Percentiles rank a stretch among this genome's conserved stretches.
Conservation (phyloP, 345 rosid genomes). For the Boechera stricta region DNA sequence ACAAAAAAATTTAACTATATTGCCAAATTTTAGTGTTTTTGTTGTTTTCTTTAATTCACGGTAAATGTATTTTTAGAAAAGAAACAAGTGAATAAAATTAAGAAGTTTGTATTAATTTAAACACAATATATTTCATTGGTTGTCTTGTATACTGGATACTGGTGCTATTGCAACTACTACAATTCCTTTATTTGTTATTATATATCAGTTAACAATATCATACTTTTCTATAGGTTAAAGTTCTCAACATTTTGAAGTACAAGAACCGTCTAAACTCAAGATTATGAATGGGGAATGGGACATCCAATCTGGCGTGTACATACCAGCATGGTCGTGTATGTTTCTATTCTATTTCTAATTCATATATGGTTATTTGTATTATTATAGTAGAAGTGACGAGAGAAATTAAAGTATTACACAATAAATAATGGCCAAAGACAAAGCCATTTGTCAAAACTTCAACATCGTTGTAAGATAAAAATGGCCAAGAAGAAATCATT, state of each 20-base stretch:
- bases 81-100: neutral
- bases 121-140: no score
- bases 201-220: slow-evolving; percentile 17
- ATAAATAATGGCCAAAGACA: neutral
- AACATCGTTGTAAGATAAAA: slow-evolving; percentile 14
- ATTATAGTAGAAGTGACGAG: slow-evolving; percentile 6
- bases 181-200: neutral
- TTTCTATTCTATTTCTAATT: slow-evolving; percentile 9
- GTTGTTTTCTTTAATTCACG: no score
- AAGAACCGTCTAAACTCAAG: slow-evolving; percentile 23
- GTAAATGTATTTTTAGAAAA: neutral
- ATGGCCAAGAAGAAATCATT: neutral
- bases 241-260: slow-evolving; percentile 9
- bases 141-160: neutral
- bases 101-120: neutral
- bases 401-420: neutral
- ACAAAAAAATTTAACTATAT: no score
- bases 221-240: slow-evolving; percentile 14
- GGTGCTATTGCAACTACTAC: slow-evolving; percentile 32
- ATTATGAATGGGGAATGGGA: slow-evolving; percentile 25
- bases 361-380: neutral
- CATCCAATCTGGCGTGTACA: slow-evolving; percentile 1
- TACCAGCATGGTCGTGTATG: neutral
- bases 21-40: no score
- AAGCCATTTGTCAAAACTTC: slow-evolving; percentile 23